These are phyloP conservation scores for Camelina neglecta DNA, from an alignment of 345 rosid genomes.

Conservation along the genomic window DNA sequence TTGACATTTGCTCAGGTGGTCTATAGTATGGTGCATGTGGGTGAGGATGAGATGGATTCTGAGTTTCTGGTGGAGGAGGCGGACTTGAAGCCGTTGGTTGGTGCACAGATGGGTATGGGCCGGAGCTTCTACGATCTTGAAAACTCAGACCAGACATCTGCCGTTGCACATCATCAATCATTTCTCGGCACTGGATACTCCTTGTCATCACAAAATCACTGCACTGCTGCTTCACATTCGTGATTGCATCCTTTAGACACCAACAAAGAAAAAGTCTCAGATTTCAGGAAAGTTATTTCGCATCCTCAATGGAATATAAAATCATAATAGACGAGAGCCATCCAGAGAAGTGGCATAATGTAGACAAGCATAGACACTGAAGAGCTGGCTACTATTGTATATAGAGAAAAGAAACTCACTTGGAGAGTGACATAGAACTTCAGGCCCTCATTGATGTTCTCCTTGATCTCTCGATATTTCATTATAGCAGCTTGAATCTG, in stretches of 20 bases:
- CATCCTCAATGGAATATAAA: conserved; percentile 16
- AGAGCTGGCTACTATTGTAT: not conserved
- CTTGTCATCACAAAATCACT: conserved; percentile 98
- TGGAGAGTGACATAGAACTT: conserved; percentile 98
- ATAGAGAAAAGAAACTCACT: conserved; percentile 49
- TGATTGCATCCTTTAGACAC: conserved; percentile 82
- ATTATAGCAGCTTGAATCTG: conserved; percentile 92
- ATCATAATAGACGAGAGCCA: conserved; percentile 5
- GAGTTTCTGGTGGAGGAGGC: conserved; percentile 60
- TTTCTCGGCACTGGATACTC: conserved; percentile 94
- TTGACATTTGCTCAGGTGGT: conserved; percentile 69
- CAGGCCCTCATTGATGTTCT: conserved; percentile 92
- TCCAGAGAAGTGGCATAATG: conserved; percentile 16
- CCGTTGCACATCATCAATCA: conserved; percentile 97
- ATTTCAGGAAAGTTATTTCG: conserved; percentile 26
- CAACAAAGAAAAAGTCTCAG: conserved; percentile 27
- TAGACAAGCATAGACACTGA: conserved; percentile 28
- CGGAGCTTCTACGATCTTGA: conserved; percentile 73
- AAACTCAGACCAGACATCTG: conserved; percentile 87
- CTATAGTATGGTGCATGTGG: conserved; percentile 66
- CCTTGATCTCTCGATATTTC: conserved; percentile 92
- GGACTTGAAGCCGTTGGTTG: conserved; percentile 59
- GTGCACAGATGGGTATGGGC: conserved; percentile 72
- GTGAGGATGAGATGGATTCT: conserved; percentile 51
- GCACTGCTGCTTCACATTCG: conserved; percentile 95